phyloP scores from a whole-genome alignment of 805 yeast genomes.

The Sungouiella thailandica region DNA sequence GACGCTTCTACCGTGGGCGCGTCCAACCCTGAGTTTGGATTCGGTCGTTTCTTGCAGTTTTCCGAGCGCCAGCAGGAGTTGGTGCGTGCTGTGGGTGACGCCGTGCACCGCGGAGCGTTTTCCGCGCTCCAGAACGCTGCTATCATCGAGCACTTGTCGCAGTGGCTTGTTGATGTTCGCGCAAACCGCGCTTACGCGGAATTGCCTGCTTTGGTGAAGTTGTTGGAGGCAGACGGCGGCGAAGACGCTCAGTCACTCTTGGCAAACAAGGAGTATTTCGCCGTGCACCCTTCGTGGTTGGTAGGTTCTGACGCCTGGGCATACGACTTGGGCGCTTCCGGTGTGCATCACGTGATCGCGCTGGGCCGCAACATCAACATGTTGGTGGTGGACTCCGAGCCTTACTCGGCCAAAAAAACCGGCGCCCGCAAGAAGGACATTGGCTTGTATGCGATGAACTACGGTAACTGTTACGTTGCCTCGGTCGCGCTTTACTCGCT shows the following conservation, averaged over 20 bases:
- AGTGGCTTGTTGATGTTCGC: slow-evolving; percentile 61
- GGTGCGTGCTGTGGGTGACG: slow-evolving; percentile 38
- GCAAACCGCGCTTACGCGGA: slow-evolving; percentile 27
- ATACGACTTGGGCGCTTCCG: slow-evolving; percentile 86
- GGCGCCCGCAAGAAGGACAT: slow-evolving; percentile 79
- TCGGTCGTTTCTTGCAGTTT: slow-evolving; percentile 63
- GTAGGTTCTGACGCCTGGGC: slow-evolving; percentile 96
- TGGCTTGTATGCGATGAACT: slow-evolving; percentile 93
- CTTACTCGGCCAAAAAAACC: slow-evolving; percentile 39
- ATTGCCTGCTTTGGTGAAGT: slow-evolving; percentile 30
- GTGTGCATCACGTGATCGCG: slow-evolving; percentile 78
- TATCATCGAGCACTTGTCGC: slow-evolving; percentile 53
- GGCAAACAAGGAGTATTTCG: slow-evolving; percentile 41
- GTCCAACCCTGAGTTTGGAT: slow-evolving; percentile 79
- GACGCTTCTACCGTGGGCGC: slow-evolving; percentile 39
- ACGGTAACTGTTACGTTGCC: slow-evolving; percentile 84
- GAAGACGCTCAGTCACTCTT: slow-evolving; percentile 43
- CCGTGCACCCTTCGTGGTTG: slow-evolving; percentile 63
- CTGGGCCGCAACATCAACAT: slow-evolving; percentile 76
- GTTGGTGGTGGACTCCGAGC: slow-evolving; percentile 83
- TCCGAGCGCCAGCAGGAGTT: slow-evolving; percentile 48
- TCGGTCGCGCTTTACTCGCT: slow-evolving; percentile 92
- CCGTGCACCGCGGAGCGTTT: slow-evolving; percentile 43
- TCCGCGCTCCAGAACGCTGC: slow-evolving; percentile 40
- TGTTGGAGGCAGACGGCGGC: slow-evolving; percentile 38